phyloP scores from a whole-genome alignment of 495 filamentous ascomycete genomes.

The Lasiosphaeria ovina region DNA sequence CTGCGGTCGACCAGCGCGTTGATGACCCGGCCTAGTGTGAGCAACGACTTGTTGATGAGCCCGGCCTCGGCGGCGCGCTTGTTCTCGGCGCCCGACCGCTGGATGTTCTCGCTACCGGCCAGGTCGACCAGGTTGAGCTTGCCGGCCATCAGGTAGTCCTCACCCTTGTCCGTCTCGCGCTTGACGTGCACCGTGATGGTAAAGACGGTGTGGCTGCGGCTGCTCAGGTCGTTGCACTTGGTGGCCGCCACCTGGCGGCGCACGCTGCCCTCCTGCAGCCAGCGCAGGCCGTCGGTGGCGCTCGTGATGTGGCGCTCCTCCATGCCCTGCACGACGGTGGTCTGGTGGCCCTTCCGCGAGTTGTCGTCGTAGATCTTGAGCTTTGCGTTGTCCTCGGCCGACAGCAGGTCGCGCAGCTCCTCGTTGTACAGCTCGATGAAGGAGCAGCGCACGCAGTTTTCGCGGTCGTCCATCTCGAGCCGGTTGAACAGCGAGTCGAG shows the following conservation, averaged over 20 bases:
- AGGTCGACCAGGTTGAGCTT: constrained; percentile 96
- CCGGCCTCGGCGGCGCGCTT: constrained; percentile 95
- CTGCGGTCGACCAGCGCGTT: constrained; percentile 93
- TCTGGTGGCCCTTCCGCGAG: constrained; percentile 71
- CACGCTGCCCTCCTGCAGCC: constrained; percentile 86
- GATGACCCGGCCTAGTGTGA: constrained; percentile 94
- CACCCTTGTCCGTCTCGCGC: constrained; percentile 68
- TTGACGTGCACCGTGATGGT: constrained; percentile 90
- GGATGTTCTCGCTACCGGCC: constrained; percentile 96
- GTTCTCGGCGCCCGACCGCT: constrained; percentile 93
- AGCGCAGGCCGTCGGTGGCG: constrained; percentile 77
- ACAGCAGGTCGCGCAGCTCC: constrained; percentile 85
- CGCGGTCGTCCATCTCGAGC: constrained; percentile 71
- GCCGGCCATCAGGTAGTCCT: constrained; percentile 88
- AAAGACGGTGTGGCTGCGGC: constrained; percentile 93
- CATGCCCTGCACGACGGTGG: constrained; percentile 93
- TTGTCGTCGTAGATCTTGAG: constrained; percentile 95
- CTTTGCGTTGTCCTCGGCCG: constrained; percentile 74
- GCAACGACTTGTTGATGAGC: constrained; percentile 94
- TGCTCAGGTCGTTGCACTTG: constrained; percentile 97
- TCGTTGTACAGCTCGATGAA: constrained; percentile 99
- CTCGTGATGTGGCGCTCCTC: constrained; percentile 89
- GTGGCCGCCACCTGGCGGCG: constrained; percentile 95
- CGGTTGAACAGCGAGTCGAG: constrained; percentile 82
- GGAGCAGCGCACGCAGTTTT: constrained; percentile 92